phyloP scores from a whole-genome alignment of 192 early-diverging fungal genomes.

The Backusella parvicylindrica region DNA sequence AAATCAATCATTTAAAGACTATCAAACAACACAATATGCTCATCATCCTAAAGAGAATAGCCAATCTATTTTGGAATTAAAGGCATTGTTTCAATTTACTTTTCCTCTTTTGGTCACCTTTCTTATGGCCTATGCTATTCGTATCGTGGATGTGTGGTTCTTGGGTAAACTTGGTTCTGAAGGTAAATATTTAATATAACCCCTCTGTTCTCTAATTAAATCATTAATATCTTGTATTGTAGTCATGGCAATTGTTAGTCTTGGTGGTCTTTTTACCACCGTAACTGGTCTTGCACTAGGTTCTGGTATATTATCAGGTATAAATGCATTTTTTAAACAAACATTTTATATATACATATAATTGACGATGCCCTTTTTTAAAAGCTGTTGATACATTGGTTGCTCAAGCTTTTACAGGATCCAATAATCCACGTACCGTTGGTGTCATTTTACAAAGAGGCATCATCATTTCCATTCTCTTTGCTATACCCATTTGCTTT shows the following conservation, averaged over 20 bases:
- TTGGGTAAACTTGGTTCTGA: slow-evolving; percentile 16
- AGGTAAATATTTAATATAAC: slow-evolving; percentile 8
- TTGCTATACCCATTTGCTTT: slow-evolving; percentile 3
- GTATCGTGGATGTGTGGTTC: slow-evolving; percentile 9
- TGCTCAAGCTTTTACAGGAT: slow-evolving; percentile 27
- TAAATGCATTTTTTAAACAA: neutral
- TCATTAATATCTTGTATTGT: no score
- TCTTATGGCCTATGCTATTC: neutral
- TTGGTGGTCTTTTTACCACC: slow-evolving; percentile 15
- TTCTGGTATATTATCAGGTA: slow-evolving; percentile 26
- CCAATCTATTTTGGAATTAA: neutral
- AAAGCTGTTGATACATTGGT: slow-evolving; percentile 29
- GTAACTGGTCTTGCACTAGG: slow-evolving; percentile 21
- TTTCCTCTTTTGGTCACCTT: slow-evolving; percentile 19
- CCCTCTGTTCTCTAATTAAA: no score
- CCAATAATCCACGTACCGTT: slow-evolving; percentile 11
- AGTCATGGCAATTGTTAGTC: slow-evolving; percentile 21
- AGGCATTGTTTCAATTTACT: neutral
- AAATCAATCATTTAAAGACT: neutral
- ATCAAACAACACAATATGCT: neutral
- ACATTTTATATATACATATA: no score
- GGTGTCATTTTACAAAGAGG: slow-evolving; percentile 26
- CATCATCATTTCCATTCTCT: slow-evolving; percentile 1
- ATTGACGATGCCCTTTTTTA: no score
- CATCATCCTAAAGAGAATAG: neutral